Conservation (phyloP, 2,329 filamentous ascomycete genomes). For the Aspergillus ustus region DNA sequence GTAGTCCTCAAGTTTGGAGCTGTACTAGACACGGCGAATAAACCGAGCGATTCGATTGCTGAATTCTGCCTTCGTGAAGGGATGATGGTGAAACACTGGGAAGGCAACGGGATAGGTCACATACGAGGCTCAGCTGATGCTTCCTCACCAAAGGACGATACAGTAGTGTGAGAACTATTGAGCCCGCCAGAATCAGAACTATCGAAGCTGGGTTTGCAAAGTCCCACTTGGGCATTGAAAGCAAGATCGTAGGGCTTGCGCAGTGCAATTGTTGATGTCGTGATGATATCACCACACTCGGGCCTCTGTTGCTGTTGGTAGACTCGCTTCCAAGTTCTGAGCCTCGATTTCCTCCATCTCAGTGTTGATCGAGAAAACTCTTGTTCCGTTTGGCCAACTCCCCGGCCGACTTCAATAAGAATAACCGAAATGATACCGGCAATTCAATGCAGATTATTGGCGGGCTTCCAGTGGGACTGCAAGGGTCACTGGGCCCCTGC, state of each 20-base stretch:
- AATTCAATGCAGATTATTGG: conserved; percentile 22
- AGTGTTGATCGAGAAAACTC: neutral
- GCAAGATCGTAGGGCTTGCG: neutral
- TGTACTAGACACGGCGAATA: neutral
- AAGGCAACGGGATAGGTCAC: conserved; percentile 2
- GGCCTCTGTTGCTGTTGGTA: neutral
- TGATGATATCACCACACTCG: conserved; percentile 7
- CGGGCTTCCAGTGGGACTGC: conserved; percentile 19
- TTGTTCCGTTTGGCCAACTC: conserved; percentile 6
- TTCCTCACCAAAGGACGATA: neutral
- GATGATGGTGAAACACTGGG: conserved; percentile 2
- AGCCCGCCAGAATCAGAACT: neutral
- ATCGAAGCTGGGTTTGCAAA: neutral
- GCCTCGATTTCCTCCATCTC: neutral
- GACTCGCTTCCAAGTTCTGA: neutral
- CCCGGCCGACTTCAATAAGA: neutral
- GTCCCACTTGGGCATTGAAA: neutral
- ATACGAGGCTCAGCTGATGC: conserved; percentile 11
- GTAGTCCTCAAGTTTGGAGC: neutral
- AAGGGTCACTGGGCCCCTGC: conserved; percentile 25
- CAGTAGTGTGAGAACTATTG: neutral
- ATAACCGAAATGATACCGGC: conserved; percentile 19
- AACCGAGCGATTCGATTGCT: neutral
- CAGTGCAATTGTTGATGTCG: conserved; percentile 2
- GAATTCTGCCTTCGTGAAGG: neutral